Percentiles rank a stretch among this genome's conserved stretches.
phyloP scores from a whole-genome alignment of 73 alveolate species.

The Uronychia setigera region DNA sequence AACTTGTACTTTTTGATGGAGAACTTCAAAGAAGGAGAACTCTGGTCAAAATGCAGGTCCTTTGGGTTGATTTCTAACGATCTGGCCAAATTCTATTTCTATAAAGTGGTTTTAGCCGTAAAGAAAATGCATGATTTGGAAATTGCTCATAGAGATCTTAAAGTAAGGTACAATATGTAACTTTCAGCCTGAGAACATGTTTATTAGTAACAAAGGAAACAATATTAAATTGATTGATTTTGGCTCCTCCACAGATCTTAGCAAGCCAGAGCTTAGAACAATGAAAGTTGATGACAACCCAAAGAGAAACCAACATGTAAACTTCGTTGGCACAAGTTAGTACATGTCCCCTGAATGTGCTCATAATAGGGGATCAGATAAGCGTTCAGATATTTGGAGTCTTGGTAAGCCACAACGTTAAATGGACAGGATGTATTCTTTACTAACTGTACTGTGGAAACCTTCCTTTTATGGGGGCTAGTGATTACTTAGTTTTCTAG shows the following conservation, averaged over 20 bases:
- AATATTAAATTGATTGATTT: conserved; percentile 46
- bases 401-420: neutral
- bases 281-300: conserved; percentile 58
- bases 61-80: conserved; percentile 35
- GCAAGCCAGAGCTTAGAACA: conserved; percentile 32
- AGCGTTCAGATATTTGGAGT: conserved; percentile 57
- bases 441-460: conserved; percentile 55
- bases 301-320: conserved; percentile 40
- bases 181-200: conserved; percentile 57
- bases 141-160: conserved; percentile 51
- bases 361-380: conserved; percentile 29
- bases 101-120: conserved; percentile 36
- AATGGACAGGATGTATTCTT: conserved; percentile 39
- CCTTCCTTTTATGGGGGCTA: conserved; percentile 56
- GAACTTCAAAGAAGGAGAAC: conserved; percentile 18
- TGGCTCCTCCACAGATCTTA: conserved; percentile 46
- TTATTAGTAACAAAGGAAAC: neutral
- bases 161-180: neutral
- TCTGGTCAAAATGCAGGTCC: conserved; percentile 54
- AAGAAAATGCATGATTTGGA: conserved; percentile 23
- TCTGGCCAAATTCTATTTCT: conserved; percentile 34
- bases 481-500: conserved; percentile 52
- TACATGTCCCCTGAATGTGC: conserved; percentile 72
- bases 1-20: conserved; percentile 52
- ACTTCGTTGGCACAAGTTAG: conserved; percentile 64